These are phyloP conservation scores for Eutrema heterophyllum DNA, from an alignment of 345 rosid genomes.

Conservation along the genomic window DNA sequence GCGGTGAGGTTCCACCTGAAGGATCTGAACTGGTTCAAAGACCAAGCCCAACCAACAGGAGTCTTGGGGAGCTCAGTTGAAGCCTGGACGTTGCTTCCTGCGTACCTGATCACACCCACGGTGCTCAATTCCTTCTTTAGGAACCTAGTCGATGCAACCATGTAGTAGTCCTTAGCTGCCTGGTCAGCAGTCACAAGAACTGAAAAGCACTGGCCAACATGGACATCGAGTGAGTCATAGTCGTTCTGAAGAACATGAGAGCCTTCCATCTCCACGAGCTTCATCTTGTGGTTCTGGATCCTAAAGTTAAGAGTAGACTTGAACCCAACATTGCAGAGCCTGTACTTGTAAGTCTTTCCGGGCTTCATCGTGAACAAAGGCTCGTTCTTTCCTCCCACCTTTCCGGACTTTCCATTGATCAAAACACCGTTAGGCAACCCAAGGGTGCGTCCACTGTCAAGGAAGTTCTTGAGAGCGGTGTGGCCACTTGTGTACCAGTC, in stretches of 20 bases:
- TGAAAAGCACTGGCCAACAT: constrained; percentile 54
- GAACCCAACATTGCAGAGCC: constrained; percentile 55
- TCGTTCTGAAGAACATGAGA: constrained; percentile 50
- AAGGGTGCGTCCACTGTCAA: constrained; percentile 50
- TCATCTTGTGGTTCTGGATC: constrained; percentile 58
- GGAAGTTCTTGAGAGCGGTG: constrained; percentile 31
- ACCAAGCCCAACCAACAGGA: constrained; percentile 65
- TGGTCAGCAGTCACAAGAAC: constrained; percentile 57
- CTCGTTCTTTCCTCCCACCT: constrained; percentile 25
- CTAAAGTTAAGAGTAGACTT: constrained; percentile 55
- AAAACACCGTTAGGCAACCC: constrained; percentile 48
- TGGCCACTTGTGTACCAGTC: constrained; percentile 60
- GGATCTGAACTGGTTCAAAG: constrained; percentile 60
- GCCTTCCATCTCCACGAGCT: constrained; percentile 69
- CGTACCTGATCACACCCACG: constrained; percentile 44
- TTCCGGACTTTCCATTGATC: constrained; percentile 47
- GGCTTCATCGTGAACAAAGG: constrained; percentile 63
- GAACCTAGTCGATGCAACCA: constrained; percentile 59
- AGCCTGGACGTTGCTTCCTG: constrained; percentile 37
- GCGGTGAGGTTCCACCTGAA: constrained; percentile 71
- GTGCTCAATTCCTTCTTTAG: constrained; percentile 28
- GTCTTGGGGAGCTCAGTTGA: constrained; percentile 41
- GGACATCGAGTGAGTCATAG: constrained; percentile 58
- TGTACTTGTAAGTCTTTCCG: constrained; percentile 52
- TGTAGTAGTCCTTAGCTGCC: constrained; percentile 48